Evolutionary conservation across 2,329 filamentous ascomycete species (phyloP).

Genomic region (Paecilomyces variotii): DNA sequence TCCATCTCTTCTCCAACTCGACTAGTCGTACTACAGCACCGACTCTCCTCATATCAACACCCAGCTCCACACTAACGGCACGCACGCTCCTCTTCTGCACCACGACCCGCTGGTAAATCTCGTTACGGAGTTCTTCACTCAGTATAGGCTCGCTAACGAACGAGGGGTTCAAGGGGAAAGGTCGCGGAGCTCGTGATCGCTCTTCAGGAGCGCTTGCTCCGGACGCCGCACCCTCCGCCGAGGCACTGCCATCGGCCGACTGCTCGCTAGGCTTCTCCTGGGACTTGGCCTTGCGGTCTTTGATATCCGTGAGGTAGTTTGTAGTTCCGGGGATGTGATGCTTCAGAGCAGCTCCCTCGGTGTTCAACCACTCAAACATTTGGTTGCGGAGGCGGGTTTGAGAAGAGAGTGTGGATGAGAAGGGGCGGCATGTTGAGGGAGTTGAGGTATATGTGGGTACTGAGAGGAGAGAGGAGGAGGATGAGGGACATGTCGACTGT

Average conservation of each 20-base stretch:
- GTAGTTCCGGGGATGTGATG: constrained; percentile 22
- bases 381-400: constrained; percentile 45
- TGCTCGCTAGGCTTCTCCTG: constrained; percentile 1
- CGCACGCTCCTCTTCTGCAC: constrained; percentile 61
- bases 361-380: constrained; percentile 53
- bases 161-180: constrained; percentile 65
- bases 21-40: constrained; percentile 80
- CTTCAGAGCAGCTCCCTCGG: constrained; percentile 22
- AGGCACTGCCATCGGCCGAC: not conserved
- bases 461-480: constrained; percentile 11
- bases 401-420: constrained; percentile 23
- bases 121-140: constrained; percentile 62
- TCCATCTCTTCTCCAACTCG: constrained; percentile 74
- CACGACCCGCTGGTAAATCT: constrained; percentile 64
- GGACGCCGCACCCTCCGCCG: constrained; percentile 1
- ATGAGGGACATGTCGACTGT: constrained; percentile 13
- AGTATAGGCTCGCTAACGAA: constrained; percentile 69
- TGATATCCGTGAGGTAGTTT: constrained; percentile 21
- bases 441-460: constrained; percentile 9
- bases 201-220: constrained; percentile 6
- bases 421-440: constrained; percentile 17
- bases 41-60: constrained; percentile 74
- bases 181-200: constrained; percentile 30
- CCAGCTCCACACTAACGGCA: constrained; percentile 66
- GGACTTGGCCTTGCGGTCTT: constrained; percentile 4